These are phyloP conservation scores for Lanmaoa pseudosensibilis DNA, from an alignment of 768 basidiomycete genomes.

Conservation along the genomic window DNA sequence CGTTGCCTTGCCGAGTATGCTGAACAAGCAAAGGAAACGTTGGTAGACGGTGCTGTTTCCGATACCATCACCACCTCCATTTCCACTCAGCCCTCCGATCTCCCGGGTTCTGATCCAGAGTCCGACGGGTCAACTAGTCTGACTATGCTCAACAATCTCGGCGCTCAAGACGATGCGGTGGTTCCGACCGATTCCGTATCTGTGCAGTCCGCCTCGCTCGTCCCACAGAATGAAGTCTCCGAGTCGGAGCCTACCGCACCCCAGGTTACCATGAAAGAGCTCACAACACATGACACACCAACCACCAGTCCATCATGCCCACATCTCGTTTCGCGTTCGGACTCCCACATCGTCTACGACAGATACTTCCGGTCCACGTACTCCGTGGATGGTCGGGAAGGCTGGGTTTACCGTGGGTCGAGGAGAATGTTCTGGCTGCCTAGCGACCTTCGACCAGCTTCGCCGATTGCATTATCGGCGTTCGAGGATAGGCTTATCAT, in stretches of 20 bases:
- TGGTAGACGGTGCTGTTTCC: background rate
- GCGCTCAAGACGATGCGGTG: no score
- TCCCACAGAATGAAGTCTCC: background rate
- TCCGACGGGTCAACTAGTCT: no score
- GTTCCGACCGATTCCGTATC: background rate
- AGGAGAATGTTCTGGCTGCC: slow-evolving; percentile 19
- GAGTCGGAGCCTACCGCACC: background rate
- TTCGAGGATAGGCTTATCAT: slow-evolving; percentile 13
- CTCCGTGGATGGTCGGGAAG: slow-evolving; percentile 8
- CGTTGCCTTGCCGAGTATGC: slow-evolving; percentile 12
- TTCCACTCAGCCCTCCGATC: no score
- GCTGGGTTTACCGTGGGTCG: slow-evolving; percentile 18
- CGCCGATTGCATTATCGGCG: slow-evolving; percentile 8
- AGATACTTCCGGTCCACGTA: slow-evolving; percentile 16
- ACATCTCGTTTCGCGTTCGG: no score
- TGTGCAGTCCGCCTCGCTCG: background rate
- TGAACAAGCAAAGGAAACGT: background rate
- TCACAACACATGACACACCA: no score
- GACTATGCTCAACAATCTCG: no score
- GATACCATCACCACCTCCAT: background rate
- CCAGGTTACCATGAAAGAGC: no score
- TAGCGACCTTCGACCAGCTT: slow-evolving; percentile 10
- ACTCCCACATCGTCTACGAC: background rate
- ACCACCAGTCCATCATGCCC: no score
- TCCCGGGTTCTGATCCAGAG: no score